Percentiles rank a stretch among this genome's conserved stretches.
Conservation (phyloP, 2,329 filamentous ascomycete species). For the Fusarium incarnatum region DNA sequence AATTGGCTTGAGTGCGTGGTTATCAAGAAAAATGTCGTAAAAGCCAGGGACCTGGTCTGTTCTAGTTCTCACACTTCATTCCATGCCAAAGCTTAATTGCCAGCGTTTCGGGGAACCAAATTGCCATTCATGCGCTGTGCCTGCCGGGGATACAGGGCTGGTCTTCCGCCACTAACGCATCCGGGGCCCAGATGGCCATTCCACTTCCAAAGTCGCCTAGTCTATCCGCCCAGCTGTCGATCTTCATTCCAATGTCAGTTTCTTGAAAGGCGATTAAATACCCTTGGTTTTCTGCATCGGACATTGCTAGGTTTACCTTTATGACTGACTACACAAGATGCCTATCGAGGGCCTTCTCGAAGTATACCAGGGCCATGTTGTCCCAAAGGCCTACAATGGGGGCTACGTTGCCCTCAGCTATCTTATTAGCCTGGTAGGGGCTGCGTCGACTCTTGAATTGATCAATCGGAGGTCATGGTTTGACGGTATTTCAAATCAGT, state of each 20-base stretch:
- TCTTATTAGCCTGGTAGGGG: slow-evolving; percentile 21
- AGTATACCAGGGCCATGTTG: slow-evolving; percentile 13
- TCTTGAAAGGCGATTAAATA: background rate
- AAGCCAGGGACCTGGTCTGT: background rate
- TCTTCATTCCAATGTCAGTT: slow-evolving; percentile 2
- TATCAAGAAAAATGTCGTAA: background rate
- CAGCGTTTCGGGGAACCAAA: background rate
- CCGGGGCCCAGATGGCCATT: slow-evolving; percentile 4
- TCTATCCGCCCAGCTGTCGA: background rate
- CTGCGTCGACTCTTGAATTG: slow-evolving; percentile 23
- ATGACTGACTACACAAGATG: slow-evolving; percentile 2
- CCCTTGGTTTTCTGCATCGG: background rate
- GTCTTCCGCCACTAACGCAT: slow-evolving; percentile 5
- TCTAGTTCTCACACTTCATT: background rate
- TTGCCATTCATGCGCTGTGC: background rate
- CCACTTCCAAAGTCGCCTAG: background rate
- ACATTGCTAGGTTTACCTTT: background rate
- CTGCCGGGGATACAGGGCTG: background rate
- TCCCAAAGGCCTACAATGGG: slow-evolving; percentile 24
- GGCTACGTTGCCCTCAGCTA: slow-evolving; percentile 21
- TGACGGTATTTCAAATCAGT: slow-evolving; percentile 25
- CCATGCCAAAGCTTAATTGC: background rate
- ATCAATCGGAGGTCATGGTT: slow-evolving; percentile 28
- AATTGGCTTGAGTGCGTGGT: background rate
- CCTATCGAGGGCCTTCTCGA: slow-evolving; percentile 14